Evolutionary conservation across 2,329 filamentous ascomycete genomes (phyloP), one percentile per base, ranked within the genome.

Genomic region (Ophiostoma ulmi): DNA sequence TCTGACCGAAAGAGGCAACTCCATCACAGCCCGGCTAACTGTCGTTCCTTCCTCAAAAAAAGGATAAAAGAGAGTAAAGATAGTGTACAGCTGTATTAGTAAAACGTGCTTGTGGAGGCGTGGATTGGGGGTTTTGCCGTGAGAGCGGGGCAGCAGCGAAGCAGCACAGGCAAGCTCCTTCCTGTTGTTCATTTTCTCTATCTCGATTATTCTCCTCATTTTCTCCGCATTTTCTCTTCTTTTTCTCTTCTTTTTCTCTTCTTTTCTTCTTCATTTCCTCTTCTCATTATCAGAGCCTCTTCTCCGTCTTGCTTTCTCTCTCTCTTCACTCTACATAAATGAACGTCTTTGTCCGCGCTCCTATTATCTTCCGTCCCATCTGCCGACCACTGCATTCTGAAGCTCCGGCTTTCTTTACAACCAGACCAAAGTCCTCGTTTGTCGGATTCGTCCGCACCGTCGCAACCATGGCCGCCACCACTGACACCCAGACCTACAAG

Each of bases 401-500:
- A 31, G 58, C 26, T 31, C 26, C 58, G 26, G 58, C 63, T 22
- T 65, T 65, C 35, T 31, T 22, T 8, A 38, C 35, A 81, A 17
- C 65, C 13, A 6, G 10, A 26, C 3, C 17, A 20, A 65, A 20
- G 11, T 20, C 36, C 10, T 11, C 63, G 36, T 39, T 67, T 26
- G n/a, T 35, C 65, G 65, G 65, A 26, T 6, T 67, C 65, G 14
- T 67, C 39, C 65, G 65, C 36, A 39, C 65, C 20, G 36, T 35
- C 65, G 65, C 82, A 76, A 82, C 81, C 74, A 88, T 88, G 88
- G 86, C 91, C 74, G 86, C 88, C 63, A 69, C 94, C 5, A 96
- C 94, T 0, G 88, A 97, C 74, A 82, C 86, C 1, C 84, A 83
- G 74, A 91, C 86, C 73, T 98, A 98, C 82, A 92, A 95, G 80